phyloP scores from a whole-genome alignment of 768 basidiomycete species.

The Exsudoporus frostii region DNA sequence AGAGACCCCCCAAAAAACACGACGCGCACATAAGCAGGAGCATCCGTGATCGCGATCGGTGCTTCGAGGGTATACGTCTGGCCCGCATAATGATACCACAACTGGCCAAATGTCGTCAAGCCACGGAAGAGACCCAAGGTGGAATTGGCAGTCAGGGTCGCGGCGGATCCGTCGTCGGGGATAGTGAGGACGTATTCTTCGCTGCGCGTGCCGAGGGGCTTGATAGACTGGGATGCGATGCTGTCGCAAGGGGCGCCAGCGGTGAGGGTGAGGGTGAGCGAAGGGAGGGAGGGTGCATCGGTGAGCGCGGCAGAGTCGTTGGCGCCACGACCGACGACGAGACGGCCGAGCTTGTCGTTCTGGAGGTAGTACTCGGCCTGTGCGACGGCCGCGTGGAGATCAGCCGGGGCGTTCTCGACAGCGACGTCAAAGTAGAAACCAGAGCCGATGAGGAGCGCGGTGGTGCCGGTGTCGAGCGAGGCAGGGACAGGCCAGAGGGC shows the following conservation, averaged over 20 bases:
- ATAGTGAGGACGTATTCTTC: conserved; percentile 46
- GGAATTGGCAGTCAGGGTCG: conserved; percentile 41
- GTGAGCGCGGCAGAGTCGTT: conserved; percentile 28
- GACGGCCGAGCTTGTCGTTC: conserved; percentile 37
- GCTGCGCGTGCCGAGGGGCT: conserved; percentile 34
- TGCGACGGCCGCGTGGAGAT: conserved; percentile 35
- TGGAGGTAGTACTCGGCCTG: conserved; percentile 31
- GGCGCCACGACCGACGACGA: conserved; percentile 40
- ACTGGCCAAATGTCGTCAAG: conserved; percentile 51
- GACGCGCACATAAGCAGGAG: conserved; percentile 48
- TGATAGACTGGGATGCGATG: conserved; percentile 37
- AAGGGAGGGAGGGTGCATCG: conserved; percentile 23
- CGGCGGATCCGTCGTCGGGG: conserved; percentile 35
- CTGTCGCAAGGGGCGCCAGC: conserved; percentile 17
- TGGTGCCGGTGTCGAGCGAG: conserved; percentile 19
- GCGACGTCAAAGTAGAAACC: conserved; percentile 30
- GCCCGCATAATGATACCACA: conserved; percentile 42
- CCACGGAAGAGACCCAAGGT: conserved; percentile 52
- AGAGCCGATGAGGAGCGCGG: conserved; percentile 22
- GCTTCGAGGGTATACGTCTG: conserved; percentile 38
- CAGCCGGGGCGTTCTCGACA: conserved; percentile 26
- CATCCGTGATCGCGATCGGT: conserved; percentile 42
- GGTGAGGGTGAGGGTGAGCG: conserved; percentile 28
- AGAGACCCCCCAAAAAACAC: too few relatives aligned
- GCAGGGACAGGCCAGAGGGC: conserved; percentile 36